phyloP scores from a whole-genome alignment of 805 yeast species.

The Monosporozyma siamensis region DNA sequence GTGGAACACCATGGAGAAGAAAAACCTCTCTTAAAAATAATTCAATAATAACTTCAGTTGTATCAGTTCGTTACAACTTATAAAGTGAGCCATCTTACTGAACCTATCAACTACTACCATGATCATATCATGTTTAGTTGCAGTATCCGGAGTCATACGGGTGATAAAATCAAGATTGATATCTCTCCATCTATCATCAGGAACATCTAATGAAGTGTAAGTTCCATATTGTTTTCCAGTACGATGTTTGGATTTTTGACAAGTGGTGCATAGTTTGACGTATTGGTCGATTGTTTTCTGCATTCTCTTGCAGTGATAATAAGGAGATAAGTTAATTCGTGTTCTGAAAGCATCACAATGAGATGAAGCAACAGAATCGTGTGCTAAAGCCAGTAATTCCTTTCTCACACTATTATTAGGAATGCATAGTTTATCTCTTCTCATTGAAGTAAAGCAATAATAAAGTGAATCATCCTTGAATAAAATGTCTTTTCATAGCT shows the following conservation, averaged over 20 bases:
- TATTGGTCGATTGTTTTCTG: background rate
- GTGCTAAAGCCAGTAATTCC: background rate
- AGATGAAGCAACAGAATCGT: background rate
- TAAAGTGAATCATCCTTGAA: background rate
- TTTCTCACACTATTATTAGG: background rate
- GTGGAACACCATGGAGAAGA: background rate
- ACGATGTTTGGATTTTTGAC: conserved; percentile 1
- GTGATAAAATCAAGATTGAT: background rate
- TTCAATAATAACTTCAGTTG: background rate
- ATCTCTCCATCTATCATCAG: background rate
- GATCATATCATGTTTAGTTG: background rate
- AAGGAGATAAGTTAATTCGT: background rate
- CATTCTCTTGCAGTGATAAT: background rate
- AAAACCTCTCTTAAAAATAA: background rate
- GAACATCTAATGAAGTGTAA: background rate
- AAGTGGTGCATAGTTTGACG: background rate
- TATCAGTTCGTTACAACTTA: background rate
- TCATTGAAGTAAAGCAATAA: background rate
- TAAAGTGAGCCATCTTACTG: conserved; percentile 1
- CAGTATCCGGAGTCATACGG: background rate
- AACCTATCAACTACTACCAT: conserved; percentile 2
- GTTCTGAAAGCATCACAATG: background rate
- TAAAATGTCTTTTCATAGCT: background rate
- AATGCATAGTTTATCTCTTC: background rate
- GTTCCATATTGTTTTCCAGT: background rate